These are phyloP conservation scores for Peniophora sp. DNA, from an alignment of 1,284 basidiomycete species.

Conservation along the genomic window DNA sequence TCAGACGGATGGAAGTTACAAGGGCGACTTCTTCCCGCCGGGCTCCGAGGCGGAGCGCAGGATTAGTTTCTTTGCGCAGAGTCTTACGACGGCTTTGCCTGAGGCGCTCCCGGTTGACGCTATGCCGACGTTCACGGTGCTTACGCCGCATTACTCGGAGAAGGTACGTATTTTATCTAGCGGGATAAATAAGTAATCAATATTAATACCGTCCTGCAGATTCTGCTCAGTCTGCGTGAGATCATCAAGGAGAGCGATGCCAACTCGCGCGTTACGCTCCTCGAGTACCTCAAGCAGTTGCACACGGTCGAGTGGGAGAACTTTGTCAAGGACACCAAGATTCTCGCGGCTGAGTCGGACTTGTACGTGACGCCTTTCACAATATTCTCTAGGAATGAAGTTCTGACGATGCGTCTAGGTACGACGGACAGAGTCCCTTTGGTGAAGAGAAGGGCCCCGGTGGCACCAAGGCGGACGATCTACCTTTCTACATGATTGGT, in stretches of 20 bases:
- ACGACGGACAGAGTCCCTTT: slow-evolving; percentile 74
- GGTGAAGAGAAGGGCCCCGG: slow-evolving; percentile 72
- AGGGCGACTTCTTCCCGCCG: slow-evolving; percentile 88
- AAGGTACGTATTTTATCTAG: too few species aligned
- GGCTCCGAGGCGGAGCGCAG: slow-evolving; percentile 91
- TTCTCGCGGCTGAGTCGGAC: slow-evolving; percentile 91
- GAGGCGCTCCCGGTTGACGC: slow-evolving; percentile 88
- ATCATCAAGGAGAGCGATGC: slow-evolving; percentile 97
- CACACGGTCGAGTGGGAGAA: slow-evolving; percentile 99
- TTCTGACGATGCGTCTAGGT: too few species aligned
- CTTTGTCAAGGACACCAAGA: slow-evolving; percentile 99
- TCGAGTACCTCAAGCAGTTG: slow-evolving; percentile 97
- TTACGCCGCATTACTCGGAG: slow-evolving; percentile 94
- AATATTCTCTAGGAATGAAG: too few species aligned
- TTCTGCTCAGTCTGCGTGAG: slow-evolving; percentile 86
- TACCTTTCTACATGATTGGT: slow-evolving; percentile 98
- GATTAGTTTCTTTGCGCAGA: slow-evolving; percentile 96
- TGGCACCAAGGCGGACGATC: slow-evolving; percentile 82
- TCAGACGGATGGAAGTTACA: slow-evolving; percentile 68
- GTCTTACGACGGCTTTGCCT: slow-evolving; percentile 83
- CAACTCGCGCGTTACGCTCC: slow-evolving; percentile 87
- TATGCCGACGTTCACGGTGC: slow-evolving; percentile 95
- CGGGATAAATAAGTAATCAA: slow-evolving; percentile 3
- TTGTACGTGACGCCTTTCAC: too few species aligned
- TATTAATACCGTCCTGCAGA: slow-evolving; percentile 33